Evolutionary conservation across 495 filamentous ascomycete species (phyloP), one percentile per base, ranked within the genome.

Genomic region (Trypethelium eluteriae): DNA sequence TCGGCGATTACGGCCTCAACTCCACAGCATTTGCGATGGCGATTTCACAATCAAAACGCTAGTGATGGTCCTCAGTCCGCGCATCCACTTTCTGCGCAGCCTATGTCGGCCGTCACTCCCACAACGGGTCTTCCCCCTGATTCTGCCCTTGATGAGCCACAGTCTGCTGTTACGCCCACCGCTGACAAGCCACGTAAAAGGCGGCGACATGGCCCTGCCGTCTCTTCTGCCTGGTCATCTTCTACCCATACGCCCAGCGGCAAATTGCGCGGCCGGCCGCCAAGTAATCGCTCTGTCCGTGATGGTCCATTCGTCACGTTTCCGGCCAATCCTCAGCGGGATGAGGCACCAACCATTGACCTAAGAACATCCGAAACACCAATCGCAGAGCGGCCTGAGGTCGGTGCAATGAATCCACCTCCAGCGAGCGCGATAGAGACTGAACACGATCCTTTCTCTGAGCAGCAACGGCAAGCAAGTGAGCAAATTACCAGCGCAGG

Each of bases 221-320:
- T 98, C 2, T 98, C 94, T 6, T 96, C 93, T 35, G 94, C 94
- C 12, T 98, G 94, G 94, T 85, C 90, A 25, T 89, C 84, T 64
- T 86, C 83, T 56, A 85, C 83, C 3, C 82, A 83, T 38, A 81
- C 85, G 34, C 78, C 85, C 2, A 85, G 81, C 9, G 91, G 91
- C 3, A 96, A 94, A 67, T 77, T 91, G 16, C 80, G 94, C 56
- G 94, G 94, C 10, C 80, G 94, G 66, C 94, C 94, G 64, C 92
- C 93, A 2, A 91, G 86, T 68, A 91, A 89, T 74, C 85, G 90
- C 25, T 85, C 84, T 16, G 81, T 88, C 14, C 82, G 80, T 2
- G 88, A 91, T 49, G 92, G 91, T 0, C 91, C 92, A 6, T 94
- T 93, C 72, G 92, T 89, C 7, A 93, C 92, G 0, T 96, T 96